These are phyloP conservation scores for Scleromitrula shiraiana DNA, from an alignment of 2,329 filamentous ascomycete genomes.

Conservation along the genomic window DNA sequence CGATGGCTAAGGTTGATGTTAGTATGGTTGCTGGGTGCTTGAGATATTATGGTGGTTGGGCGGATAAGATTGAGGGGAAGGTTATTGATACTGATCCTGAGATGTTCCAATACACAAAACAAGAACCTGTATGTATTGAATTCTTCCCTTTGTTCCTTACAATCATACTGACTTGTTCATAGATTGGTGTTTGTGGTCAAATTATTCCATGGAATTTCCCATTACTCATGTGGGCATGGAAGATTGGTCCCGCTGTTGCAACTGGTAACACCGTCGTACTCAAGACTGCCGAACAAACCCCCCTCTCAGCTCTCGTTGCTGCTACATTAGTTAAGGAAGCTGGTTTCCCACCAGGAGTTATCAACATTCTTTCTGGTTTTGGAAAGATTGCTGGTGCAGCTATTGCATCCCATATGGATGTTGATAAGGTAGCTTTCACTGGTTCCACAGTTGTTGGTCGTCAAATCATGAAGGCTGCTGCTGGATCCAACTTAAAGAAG, in stretches of 20 bases:
- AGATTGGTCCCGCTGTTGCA: constrained; percentile 54
- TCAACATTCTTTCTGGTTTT: constrained; percentile 58
- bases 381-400: constrained; percentile 60
- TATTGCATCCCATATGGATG: constrained; percentile 53
- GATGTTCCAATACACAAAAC: constrained; percentile 60
- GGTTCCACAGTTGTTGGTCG: constrained; percentile 55
- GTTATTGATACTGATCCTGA: constrained; percentile 57
- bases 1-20: constrained; percentile 69
- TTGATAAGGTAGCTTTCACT: constrained; percentile 62
- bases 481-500: constrained; percentile 56
- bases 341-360: constrained; percentile 56
- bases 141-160: background rate
- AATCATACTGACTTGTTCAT: background rate
- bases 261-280: constrained; percentile 51
- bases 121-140: constrained; percentile 48
- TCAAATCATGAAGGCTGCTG: constrained; percentile 56
- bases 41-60: constrained; percentile 74
- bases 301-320: constrained; percentile 47
- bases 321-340: constrained; percentile 51
- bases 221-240: constrained; percentile 58
- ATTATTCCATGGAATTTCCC: constrained; percentile 71
- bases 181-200: constrained; percentile 59
- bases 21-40: constrained; percentile 59
- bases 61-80: constrained; percentile 64
- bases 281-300: constrained; percentile 56